Conservation (phyloP, 1,284 basidiomycete genomes). For the Boletus sp. region DNA sequence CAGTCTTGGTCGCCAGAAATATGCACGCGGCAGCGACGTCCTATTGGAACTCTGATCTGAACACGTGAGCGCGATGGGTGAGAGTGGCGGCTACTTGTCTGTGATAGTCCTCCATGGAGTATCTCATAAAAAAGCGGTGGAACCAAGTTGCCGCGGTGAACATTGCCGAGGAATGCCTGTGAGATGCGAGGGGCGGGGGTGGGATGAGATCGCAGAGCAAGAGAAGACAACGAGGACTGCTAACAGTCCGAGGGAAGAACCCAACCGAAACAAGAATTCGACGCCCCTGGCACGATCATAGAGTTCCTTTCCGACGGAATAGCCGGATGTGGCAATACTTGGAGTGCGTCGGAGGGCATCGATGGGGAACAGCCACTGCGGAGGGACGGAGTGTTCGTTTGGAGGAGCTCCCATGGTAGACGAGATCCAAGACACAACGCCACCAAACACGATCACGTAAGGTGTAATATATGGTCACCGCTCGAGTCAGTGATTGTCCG, state of each 20-base stretch:
- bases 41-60: constrained; percentile 37
- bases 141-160: constrained; percentile 87
- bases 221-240: constrained; percentile 32
- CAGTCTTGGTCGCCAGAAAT: constrained; percentile 89
- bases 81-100: constrained; percentile 56
- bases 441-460: constrained; percentile 32
- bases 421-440: constrained; percentile 15
- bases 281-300: constrained; percentile 74
- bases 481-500: too few species aligned
- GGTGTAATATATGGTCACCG: too few species aligned
- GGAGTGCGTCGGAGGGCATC: constrained; percentile 57
- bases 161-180: constrained; percentile 72
- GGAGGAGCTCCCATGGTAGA: constrained; percentile 20
- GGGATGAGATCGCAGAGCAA: constrained; percentile 17
- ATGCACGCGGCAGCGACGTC: constrained; percentile 87
- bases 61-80: constrained; percentile 5
- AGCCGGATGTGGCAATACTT: constrained; percentile 43
- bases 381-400: constrained; percentile 28
- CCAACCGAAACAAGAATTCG: constrained; percentile 76
- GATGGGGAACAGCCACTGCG: constrained; percentile 71
- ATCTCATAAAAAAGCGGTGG: constrained; percentile 93
- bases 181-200: constrained; percentile 10
- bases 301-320: constrained; percentile 59
- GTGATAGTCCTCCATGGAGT: constrained; percentile 80
- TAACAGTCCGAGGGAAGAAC: constrained; percentile 68